Conservation (phyloP, 768 basidiomycete genomes). For the Termitomyces sp. region DNA sequence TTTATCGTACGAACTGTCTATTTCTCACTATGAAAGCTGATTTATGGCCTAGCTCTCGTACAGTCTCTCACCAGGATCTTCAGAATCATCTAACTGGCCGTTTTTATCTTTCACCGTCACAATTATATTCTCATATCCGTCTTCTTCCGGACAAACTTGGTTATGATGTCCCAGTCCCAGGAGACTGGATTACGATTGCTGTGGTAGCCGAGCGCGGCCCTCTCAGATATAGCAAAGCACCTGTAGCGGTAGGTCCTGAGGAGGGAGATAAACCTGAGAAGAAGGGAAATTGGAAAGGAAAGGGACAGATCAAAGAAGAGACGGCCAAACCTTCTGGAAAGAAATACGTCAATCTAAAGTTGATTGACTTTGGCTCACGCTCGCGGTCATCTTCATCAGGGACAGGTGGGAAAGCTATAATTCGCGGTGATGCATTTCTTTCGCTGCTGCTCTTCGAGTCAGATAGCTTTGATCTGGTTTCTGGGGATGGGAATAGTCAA, state of each 20-base stretch:
- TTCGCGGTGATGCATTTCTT: constrained; percentile 80
- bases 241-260: constrained; percentile 48
- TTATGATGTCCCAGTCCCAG: constrained; percentile 87
- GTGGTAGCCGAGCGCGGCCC: constrained; percentile 90
- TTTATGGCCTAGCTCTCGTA: constrained; percentile 54
- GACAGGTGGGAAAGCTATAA: constrained; percentile 48
- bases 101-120: constrained; percentile 85
- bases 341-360: constrained; percentile 82
- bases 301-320: constrained; percentile 27
- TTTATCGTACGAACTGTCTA: constrained; percentile 53
- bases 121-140: constrained; percentile 80
- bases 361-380: constrained; percentile 74
- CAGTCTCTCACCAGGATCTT: constrained; percentile 67
- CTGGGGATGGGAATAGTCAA: constrained; percentile 42
- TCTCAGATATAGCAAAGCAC: constrained; percentile 65
- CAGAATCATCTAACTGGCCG: constrained; percentile 78
- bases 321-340: constrained; percentile 48
- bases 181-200: constrained; percentile 95
- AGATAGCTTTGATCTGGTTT: constrained; percentile 58
- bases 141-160: constrained; percentile 72
- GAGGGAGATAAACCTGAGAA: constrained; percentile 30
- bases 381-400: constrained; percentile 47
- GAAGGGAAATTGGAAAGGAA: constrained; percentile 29
- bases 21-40: constrained; percentile 1
- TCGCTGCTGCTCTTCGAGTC: constrained; percentile 86